Percentiles rank a stretch among this genome's conserved stretches.
These are phyloP conservation scores for Orbilia blumenaviensis DNA, from an alignment of 2,329 filamentous ascomycete species.

Conservation along the genomic window DNA sequence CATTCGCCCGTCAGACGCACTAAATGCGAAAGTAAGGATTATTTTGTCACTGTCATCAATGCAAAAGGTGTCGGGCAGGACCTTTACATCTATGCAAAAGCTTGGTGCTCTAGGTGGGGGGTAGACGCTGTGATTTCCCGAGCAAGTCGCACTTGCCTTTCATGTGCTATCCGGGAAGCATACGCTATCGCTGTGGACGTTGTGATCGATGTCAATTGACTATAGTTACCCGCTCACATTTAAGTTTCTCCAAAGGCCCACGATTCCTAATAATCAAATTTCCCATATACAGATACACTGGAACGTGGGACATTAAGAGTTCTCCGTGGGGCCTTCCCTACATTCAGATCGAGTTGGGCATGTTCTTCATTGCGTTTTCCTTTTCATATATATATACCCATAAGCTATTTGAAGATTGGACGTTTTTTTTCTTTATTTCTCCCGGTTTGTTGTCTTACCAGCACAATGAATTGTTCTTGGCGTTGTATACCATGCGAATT, in stretches of 20 bases:
- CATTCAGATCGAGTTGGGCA: background rate
- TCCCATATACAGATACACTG: background rate
- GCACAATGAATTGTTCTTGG: background rate
- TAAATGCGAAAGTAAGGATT: slow-evolving; percentile 63
- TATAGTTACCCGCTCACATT: background rate
- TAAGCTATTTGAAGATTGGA: background rate
- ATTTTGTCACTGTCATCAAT: slow-evolving; percentile 61
- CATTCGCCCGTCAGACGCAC: slow-evolving; percentile 61
- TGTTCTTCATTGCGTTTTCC: background rate
- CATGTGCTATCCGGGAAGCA: slow-evolving; percentile 78
- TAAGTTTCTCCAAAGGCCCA: no score
- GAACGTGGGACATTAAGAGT: no score
- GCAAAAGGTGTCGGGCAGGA: slow-evolving; percentile 71
- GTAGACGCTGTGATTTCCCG: slow-evolving; percentile 78
- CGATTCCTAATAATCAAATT: background rate
- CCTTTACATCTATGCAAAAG: slow-evolving; percentile 75
- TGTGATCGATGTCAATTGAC: slow-evolving; percentile 39
- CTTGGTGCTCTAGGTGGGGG: slow-evolving; percentile 77
- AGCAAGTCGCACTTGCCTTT: slow-evolving; percentile 73
- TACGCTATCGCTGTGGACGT: slow-evolving; percentile 72
- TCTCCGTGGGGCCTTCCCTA: no score
- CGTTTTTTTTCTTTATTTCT: background rate
- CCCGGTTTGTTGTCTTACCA: no score
- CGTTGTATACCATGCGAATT: background rate
- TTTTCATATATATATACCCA: background rate